These are phyloP conservation scores for Phialocephala subalpina DNA, from an alignment of 2,329 filamentous ascomycete species.

Conservation along the genomic window DNA sequence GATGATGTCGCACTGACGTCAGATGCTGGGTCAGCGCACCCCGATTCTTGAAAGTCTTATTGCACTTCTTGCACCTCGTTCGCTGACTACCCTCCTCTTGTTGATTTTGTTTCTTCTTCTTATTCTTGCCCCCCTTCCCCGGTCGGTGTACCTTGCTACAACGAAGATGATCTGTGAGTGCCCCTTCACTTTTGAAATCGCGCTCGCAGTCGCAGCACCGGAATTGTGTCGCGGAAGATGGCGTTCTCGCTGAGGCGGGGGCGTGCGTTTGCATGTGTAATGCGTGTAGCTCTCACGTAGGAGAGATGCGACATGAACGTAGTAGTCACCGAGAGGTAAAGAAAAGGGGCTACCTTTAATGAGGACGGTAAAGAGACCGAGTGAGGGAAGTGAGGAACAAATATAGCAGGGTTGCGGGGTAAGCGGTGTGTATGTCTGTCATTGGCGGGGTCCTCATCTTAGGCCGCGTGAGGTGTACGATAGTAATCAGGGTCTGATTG, in stretches of 20 bases:
- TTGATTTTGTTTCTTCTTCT: conserved; percentile 21
- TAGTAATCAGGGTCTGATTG: not conserved
- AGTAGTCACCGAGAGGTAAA: conserved; percentile 19
- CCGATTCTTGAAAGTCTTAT: conserved; percentile 27
- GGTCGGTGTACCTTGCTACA: not conserved
- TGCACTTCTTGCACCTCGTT: conserved; percentile 26
- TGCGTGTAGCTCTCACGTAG: conserved; percentile 25
- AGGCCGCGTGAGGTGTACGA: not conserved
- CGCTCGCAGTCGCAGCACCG: conserved; percentile 33
- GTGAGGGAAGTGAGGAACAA: not conserved
- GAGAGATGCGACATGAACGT: conserved; percentile 22
- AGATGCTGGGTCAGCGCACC: conserved; percentile 23
- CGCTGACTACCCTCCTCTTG: conserved; percentile 19
- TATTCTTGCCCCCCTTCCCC: conserved; percentile 1
- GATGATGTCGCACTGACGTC: conserved; percentile 24
- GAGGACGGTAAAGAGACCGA: conserved; percentile 4
- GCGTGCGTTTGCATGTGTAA: conserved; percentile 27
- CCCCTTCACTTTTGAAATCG: conserved; percentile 27
- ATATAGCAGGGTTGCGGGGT: conserved; percentile 22
- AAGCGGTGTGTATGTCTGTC: conserved; percentile 1
- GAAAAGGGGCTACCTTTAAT: conserved; percentile 5
- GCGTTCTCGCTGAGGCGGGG: conserved; percentile 9
- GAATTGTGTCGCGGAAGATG: conserved; percentile 18
- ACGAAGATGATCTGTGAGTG: conserved; percentile 28
- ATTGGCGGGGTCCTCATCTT: not conserved